Evolutionary conservation across 108 stramenopile species (phyloP), one percentile per base, ranked within the genome.

Genomic region (Pinguiococcus pyrenoidosus): DNA sequence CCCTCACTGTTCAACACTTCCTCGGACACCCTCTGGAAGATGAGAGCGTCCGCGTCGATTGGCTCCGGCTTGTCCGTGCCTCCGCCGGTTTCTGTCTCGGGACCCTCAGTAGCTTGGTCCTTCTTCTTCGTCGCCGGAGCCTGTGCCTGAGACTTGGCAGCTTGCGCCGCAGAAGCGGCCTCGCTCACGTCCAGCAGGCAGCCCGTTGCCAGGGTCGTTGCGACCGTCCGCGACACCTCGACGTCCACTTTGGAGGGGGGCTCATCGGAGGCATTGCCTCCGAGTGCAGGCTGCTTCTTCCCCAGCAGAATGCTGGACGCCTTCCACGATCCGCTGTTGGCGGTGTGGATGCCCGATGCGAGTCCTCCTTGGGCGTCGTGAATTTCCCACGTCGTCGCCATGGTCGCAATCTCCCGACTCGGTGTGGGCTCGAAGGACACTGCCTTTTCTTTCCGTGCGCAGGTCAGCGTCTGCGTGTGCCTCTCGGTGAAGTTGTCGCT

Each of bases 171-270:
- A n/a, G n/a, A n/a, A n/a, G n/a, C n/a, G 13, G 38, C 38, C 28
- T 51, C 51, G 13, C 24, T 25, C 10, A 49, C 39, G 34, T 61
- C 59, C 8, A 67, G 26, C 7, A 67, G 40, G 51, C 59, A 67
- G 25, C 50, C 66, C 3, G 51, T 16, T 2, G 35, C 36, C 7
- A 61, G 26, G 10, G 49, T 28, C 14, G 13, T 27, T 1, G 37
- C 14, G 20, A 67, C 52, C 18, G 24, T 45, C 14, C 33, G 51
- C 53, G 24, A 29, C 8, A 61, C 32, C 21, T 46, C 26, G 1
- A 37, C 29, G 22, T 36, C 2, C 16, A 25, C 4, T 25, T 16
- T 32, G 37, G 7, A 8, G 2, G 29, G 14, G 2, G 18, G 16
- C 29, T 3, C 1, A 2, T 29, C 7, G 30, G 0, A n/a, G n/a